phyloP scores from a whole-genome alignment of 495 filamentous ascomycete species.

The Xeromyces bisporus region DNA sequence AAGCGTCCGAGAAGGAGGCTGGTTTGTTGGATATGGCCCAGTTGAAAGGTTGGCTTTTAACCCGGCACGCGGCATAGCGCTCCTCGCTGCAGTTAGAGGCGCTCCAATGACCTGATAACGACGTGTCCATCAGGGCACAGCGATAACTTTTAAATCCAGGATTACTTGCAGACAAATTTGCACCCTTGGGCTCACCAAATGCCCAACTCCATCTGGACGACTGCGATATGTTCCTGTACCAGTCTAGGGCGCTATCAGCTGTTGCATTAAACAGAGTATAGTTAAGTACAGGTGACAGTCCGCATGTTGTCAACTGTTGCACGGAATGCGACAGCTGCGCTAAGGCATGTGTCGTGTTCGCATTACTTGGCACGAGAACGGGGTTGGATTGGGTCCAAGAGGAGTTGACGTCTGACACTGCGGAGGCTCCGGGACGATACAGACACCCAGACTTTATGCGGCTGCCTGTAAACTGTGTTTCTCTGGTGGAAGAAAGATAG shows the following conservation, averaged over 20 bases:
- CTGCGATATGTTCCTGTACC: slow-evolving; percentile 35
- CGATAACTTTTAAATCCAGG: slow-evolving; percentile 16
- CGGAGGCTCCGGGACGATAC: slow-evolving; percentile 20
- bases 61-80: slow-evolving; percentile 38
- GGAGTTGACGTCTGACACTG: slow-evolving; percentile 30
- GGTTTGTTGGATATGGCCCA: slow-evolving; percentile 33
- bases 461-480: slow-evolving; percentile 10
- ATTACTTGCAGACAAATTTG: slow-evolving; percentile 9
- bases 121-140: slow-evolving; percentile 36
- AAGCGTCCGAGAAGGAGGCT: slow-evolving; percentile 19
- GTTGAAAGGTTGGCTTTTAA: slow-evolving; percentile 29
- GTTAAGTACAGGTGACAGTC: slow-evolving; percentile 41
- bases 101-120: slow-evolving; percentile 34
- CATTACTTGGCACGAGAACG: slow-evolving; percentile 13
- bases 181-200: slow-evolving; percentile 33
- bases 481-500: slow-evolving; percentile 17
- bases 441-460: slow-evolving; percentile 36
- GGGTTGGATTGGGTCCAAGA: slow-evolving; percentile 36
- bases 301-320: slow-evolving; percentile 35
- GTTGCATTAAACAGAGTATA: slow-evolving; percentile 33
- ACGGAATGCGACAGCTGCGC: slow-evolving; percentile 14
- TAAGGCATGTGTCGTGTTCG: slow-evolving; percentile 19
- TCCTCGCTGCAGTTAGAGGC: slow-evolving; percentile 34
- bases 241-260: slow-evolving; percentile 24
- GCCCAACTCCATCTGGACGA: slow-evolving; percentile 44